A percentile compares a stretch with the other conserved stretches of the same genome.
Evolutionary conservation across 2,329 filamentous ascomycete species (phyloP).

Genomic region (Drechslerella dactyloides): DNA sequence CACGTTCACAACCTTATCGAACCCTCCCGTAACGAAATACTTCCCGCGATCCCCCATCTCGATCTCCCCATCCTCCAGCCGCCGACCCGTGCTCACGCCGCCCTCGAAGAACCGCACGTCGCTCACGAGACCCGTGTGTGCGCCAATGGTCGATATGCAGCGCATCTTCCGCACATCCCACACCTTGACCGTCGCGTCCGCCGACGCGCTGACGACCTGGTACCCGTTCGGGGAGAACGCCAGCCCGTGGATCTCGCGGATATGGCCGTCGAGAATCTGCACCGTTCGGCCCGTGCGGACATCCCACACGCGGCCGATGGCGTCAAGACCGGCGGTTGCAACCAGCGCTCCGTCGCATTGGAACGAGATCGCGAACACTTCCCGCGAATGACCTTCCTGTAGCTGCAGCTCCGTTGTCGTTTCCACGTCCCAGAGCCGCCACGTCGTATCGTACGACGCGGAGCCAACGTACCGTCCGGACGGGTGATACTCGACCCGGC

Average conservation of each 20-base stretch:
- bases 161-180: constrained; percentile 95
- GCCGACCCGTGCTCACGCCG: constrained; percentile 36
- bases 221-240: constrained; percentile 93
- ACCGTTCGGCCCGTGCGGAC: constrained; percentile 88
- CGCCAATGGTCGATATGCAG: constrained; percentile 81
- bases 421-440: constrained; percentile 93
- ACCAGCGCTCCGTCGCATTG: constrained; percentile 89
- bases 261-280: constrained; percentile 92
- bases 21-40: constrained; percentile 88
- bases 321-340: constrained; percentile 91
- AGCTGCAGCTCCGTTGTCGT: constrained; percentile 81
- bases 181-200: constrained; percentile 95
- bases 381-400: constrained; percentile 92
- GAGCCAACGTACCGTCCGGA: constrained; percentile 88
- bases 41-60: constrained; percentile 76
- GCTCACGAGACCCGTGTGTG: constrained; percentile 87
- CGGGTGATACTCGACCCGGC: constrained; percentile 91
- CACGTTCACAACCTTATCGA: constrained; percentile 93
- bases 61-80: constrained; percentile 70
- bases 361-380: constrained; percentile 88
- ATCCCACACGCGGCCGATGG: constrained; percentile 95
- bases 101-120: constrained; percentile 95
- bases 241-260: constrained; percentile 88
- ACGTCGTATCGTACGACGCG: constrained; percentile 93
- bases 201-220: constrained; percentile 88